Evolutionary conservation across 2,329 filamentous ascomycete species (phyloP), one percentile per base, ranked within the genome.

Genomic region (Penicillium sp.): DNA sequence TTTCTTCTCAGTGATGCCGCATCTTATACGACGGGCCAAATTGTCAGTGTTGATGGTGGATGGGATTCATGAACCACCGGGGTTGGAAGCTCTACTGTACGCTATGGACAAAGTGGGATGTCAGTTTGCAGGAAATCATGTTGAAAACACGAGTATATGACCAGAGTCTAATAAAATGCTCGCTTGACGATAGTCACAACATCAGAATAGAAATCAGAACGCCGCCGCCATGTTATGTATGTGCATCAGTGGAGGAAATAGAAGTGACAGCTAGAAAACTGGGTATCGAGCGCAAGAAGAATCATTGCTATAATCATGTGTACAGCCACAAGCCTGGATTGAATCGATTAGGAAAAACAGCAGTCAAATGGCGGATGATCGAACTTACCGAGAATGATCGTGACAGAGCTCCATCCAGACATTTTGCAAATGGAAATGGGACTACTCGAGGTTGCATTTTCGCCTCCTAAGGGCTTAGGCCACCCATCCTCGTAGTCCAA

Each of bases 21-120:
- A 1, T 76, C 73, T 2, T 81, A 75, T 61, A 76, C 79, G 1
- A 81, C 79, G 1, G 78, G 79, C 0, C 68, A 72, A 9, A 71
- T 76, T 4, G 70, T 77, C 44, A 73, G 67, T 48, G 75, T 81
- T 21, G 79, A 81, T 64, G 79, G 79, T 4, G 78, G 77, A 0
- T 78, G 75, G 72, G 60, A 71, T 56, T 54, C 61, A 16, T 67
- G 38, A 60, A 34, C 13, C 32, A 34, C 11, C n/a, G 4, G 4
- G 14, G 5, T 10, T 10, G 0, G 34, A 38, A 21, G 21, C 11
- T 11, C 10, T 34, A 34, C 32, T 5, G 8, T 27, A 7, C 24
- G 5, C 5, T 27, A 27, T 27, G 7, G 7, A 7, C 24, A 27
- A 27, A 27, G 24, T 27, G 24, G 24, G 7, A 27, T n/a, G n/a